Base-by-base conservation (phyloP, 495 filamentous ascomycete genomes). In the Penicillium atrosanguineum region DNA sequence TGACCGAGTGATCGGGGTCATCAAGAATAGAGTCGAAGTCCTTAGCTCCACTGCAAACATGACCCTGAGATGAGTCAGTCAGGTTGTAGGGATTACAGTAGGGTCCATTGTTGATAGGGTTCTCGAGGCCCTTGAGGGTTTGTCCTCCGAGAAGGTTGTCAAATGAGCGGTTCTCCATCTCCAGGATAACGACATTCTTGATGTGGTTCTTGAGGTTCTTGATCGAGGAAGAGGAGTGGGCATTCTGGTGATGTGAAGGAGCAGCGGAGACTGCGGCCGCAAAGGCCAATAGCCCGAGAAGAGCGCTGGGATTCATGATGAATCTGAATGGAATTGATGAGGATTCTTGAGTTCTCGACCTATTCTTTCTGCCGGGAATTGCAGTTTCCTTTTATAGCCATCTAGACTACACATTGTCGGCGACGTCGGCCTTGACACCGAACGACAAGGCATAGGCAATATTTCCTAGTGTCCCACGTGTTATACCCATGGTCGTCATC, bases 1-100 rank as follows among this genome's bases (percentile, higher is more conserved):
- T 70, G 43, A 82, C 68, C 25, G 70, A 64, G 61, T 82, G 79
- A 55, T 75, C 71, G 14, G 79, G 78, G 58, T 82, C 78, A 57
- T 82, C 68, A 8, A 67, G 39, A 16, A 74, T 62, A 0, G 73
- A 73, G 57, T 82, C 71, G 52, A 67, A 74, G 62, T 72, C 70
- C 48, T 68, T 68, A 28, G 68, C 67, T 3, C 53, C 57, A n/a
- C 68, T 71, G 62, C 77, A 79, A 31, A 67, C 68, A 40, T 60
- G 49, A 23, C 71, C 72, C 20, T 59, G 55, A 7, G 64, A 61
- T 4, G 70, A 55, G 48, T 80, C 63, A 36, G 60, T 74, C 23
- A 76, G 44, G 53, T 78, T 73, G 51, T 65, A 65, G 0, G 70
- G 71, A 55, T 75, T 77, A 58, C 70, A 76, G 64, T 57, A 77